Conservation (phyloP, 768 basidiomycete genomes). For the Crucibulum laeve region DNA sequence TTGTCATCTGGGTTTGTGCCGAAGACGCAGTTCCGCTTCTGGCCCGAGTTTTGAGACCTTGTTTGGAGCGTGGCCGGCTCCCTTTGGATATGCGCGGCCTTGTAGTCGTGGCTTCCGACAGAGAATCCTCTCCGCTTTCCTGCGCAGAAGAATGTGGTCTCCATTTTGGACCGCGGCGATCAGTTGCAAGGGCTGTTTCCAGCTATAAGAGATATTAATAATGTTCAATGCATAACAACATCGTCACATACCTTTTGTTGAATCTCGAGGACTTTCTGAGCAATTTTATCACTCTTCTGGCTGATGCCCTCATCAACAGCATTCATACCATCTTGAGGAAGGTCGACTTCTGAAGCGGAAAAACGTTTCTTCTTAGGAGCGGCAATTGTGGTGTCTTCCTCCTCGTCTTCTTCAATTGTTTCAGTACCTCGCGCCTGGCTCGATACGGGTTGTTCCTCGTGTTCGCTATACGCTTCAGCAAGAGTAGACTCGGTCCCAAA, state of each 20-base stretch:
- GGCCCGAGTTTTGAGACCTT: conserved; percentile 35
- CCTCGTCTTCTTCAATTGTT: conserved; percentile 54
- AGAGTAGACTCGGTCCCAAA: conserved; percentile 80
- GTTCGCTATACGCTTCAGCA: conserved; percentile 61
- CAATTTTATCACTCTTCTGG: conserved; percentile 81
- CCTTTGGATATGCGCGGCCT: conserved; percentile 37
- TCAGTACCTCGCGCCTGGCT: conserved; percentile 35
- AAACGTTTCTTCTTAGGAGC: conserved; percentile 70
- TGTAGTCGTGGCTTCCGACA: conserved; percentile 39
- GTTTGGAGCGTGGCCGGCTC: conserved; percentile 23
- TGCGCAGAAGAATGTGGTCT: conserved; percentile 26
- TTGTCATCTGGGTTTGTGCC: conserved; percentile 42
- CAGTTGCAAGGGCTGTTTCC: conserved; percentile 67
- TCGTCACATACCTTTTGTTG: conserved; percentile 75
- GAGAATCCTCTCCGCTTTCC: conserved; percentile 54
- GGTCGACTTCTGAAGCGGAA: conserved; percentile 63
- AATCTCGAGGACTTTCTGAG: conserved; percentile 83
- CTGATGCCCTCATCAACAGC: conserved; percentile 87
- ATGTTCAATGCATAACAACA: neutral
- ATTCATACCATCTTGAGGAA: conserved; percentile 71
- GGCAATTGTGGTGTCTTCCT: conserved; percentile 41
- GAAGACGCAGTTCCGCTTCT: conserved; percentile 67
- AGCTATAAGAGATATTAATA: conserved; percentile 40
- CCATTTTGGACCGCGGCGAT: conserved; percentile 41
- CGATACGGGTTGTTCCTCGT: conserved; percentile 20